Evolutionary conservation across 2,329 filamentous ascomycete genomes (phyloP).

Genomic region (Erysiphe neolycopersici): DNA sequence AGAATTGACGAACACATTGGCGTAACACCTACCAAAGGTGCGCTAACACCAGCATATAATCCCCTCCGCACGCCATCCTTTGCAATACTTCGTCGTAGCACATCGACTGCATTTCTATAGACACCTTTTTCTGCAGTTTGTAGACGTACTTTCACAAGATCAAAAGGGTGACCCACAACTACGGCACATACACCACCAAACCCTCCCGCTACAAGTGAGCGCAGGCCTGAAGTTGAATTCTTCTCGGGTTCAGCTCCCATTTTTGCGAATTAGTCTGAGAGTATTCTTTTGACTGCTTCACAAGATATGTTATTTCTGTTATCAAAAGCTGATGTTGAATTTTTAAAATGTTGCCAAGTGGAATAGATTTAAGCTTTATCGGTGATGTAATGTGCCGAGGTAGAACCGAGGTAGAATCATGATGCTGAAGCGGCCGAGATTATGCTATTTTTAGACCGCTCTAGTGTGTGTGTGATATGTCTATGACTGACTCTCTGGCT

Average conservation of each 20-base stretch:
- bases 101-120: slow-evolving; percentile 73
- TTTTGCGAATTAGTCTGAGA: no score
- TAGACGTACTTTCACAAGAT: slow-evolving; percentile 88
- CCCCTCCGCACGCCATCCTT: slow-evolving; percentile 58
- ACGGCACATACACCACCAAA: slow-evolving; percentile 89
- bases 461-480: no score
- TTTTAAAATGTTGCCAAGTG: no score
- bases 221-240: slow-evolving; percentile 22
- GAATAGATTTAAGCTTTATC: no score
- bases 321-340: no score
- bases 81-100: slow-evolving; percentile 68
- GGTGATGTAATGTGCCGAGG: no score
- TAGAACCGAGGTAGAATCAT: no score
- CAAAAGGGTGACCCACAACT: slow-evolving; percentile 84
- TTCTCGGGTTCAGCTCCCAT: neutral
- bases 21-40: slow-evolving; percentile 81
- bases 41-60: slow-evolving; percentile 88
- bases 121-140: slow-evolving; percentile 90
- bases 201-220: slow-evolving; percentile 68
- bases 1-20: slow-evolving; percentile 69
- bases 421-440: no score
- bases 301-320: no score
- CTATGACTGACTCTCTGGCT: no score
- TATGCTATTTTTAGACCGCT: no score
- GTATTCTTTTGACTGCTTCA: no score